phyloP scores from a whole-genome alignment of 2,329 filamentous ascomycete genomes.

The Colletotrichum limetticola region DNA sequence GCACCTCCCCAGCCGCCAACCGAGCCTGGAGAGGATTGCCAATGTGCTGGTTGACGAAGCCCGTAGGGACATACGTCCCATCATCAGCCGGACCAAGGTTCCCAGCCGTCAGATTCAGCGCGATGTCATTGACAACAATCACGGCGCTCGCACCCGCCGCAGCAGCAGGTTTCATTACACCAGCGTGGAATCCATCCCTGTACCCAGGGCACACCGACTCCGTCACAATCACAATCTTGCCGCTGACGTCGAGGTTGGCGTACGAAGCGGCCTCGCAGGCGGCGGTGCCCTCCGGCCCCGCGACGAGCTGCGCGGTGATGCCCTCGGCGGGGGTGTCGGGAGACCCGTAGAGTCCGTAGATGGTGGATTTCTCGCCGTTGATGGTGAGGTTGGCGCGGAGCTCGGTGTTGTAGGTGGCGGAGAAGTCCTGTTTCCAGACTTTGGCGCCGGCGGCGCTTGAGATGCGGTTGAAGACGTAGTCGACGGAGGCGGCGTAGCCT shows the following conservation, averaged over 20 bases:
- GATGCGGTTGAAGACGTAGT: slow-evolving; percentile 42
- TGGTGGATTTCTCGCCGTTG: slow-evolving; percentile 39
- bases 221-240: slow-evolving; percentile 46
- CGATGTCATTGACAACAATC: slow-evolving; percentile 44
- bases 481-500: slow-evolving; percentile 45
- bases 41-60: slow-evolving; percentile 44
- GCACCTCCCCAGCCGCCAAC: slow-evolving; percentile 45
- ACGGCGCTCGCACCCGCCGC: slow-evolving; percentile 44
- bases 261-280: slow-evolving; percentile 43
- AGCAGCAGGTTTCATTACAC: slow-evolving; percentile 43
- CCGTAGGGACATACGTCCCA: slow-evolving; percentile 43
- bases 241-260: slow-evolving; percentile 39
- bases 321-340: slow-evolving; percentile 45
- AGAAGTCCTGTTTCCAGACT: slow-evolving; percentile 41
- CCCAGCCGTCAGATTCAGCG: slow-evolving; percentile 44
- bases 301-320: slow-evolving; percentile 40
- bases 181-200: slow-evolving; percentile 42
- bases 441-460: slow-evolving; percentile 42
- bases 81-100: slow-evolving; percentile 41
- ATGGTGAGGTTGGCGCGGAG: slow-evolving; percentile 34
- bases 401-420: slow-evolving; percentile 40
- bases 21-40: slow-evolving; percentile 42
- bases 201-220: slow-evolving; percentile 44
- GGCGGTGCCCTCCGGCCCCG: slow-evolving; percentile 40
- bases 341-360: slow-evolving; percentile 44